phyloP scores from a whole-genome alignment of 768 basidiomycete species.

The Tulasnella sp. region DNA sequence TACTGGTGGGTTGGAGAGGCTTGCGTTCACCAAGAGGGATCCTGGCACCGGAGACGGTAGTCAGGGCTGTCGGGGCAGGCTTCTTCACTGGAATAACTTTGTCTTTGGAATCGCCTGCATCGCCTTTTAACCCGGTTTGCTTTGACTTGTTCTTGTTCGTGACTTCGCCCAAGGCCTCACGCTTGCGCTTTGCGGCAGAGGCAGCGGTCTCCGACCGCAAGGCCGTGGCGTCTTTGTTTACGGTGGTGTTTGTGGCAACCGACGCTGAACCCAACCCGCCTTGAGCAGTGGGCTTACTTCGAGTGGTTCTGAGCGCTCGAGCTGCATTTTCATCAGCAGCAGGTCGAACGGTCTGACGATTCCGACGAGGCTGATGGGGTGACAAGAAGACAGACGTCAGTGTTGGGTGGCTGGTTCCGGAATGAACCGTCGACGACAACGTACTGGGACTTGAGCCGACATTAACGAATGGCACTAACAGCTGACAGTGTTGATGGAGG shows the following conservation, averaged over 20 bases:
- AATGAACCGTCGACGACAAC: background rate
- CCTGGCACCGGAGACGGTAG: constrained; percentile 15
- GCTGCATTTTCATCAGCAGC: constrained; percentile 25
- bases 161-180: constrained; percentile 71
- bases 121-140: constrained; percentile 43
- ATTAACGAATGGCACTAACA: background rate
- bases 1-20: background rate
- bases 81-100: constrained; percentile 53
- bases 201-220: constrained; percentile 44
- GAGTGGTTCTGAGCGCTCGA: constrained; percentile 16
- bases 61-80: constrained; percentile 14
- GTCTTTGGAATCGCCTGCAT: constrained; percentile 34
- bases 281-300: background rate
- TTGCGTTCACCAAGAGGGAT: constrained; percentile 28
- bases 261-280: background rate
- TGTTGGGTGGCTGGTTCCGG: background rate
- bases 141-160: constrained; percentile 40
- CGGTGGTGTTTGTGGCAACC: constrained; percentile 15
- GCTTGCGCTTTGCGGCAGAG: constrained; percentile 64
- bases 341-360: constrained; percentile 18
- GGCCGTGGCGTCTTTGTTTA: constrained; percentile 43
- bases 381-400: background rate
- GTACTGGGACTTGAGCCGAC: constrained; percentile 23
- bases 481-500: background rate
- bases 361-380: constrained; percentile 16